Evolutionary conservation across 192 early-diverging fungal species (phyloP).

Genomic region (Haplosporangium gracile): DNA sequence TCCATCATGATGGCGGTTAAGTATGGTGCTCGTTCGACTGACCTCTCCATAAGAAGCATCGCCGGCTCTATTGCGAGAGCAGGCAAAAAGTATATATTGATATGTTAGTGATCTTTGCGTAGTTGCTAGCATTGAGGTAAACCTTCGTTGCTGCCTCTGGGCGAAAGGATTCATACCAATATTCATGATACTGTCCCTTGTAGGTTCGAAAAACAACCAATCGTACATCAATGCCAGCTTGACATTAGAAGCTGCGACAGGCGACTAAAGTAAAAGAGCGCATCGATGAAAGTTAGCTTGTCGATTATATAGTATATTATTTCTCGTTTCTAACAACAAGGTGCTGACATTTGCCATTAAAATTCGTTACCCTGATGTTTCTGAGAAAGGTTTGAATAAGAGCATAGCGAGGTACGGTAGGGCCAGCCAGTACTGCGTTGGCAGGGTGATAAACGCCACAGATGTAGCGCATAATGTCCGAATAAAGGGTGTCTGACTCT

Average conservation of each 20-base stretch:
- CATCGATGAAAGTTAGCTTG: background rate
- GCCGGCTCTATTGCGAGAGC: slow-evolving; percentile 69
- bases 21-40: slow-evolving; percentile 72
- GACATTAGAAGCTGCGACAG: slow-evolving; percentile 71
- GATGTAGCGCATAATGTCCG: slow-evolving; percentile 82
- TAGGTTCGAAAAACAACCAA: slow-evolving; percentile 81
- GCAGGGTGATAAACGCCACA: slow-evolving; percentile 79
- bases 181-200: slow-evolving; percentile 79
- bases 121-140: background rate
- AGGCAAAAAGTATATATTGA: background rate
- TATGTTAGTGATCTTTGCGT: background rate
- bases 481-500: slow-evolving; percentile 70
- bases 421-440: slow-evolving; percentile 76
- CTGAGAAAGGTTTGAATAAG: slow-evolving; percentile 74
- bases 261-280: slow-evolving; percentile 50
- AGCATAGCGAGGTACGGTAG: slow-evolving; percentile 80
- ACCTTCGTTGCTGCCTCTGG: no score
- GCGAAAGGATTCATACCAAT: slow-evolving; percentile 57
- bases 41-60: slow-evolving; percentile 79
- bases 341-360: background rate
- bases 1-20: slow-evolving; percentile 78
- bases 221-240: slow-evolving; percentile 85
- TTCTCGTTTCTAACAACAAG: background rate
- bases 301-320: no score
- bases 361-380: slow-evolving; percentile 59